phyloP scores from a whole-genome alignment of 106 monocot species.

The Dactylorhiza incarnata region DNA sequence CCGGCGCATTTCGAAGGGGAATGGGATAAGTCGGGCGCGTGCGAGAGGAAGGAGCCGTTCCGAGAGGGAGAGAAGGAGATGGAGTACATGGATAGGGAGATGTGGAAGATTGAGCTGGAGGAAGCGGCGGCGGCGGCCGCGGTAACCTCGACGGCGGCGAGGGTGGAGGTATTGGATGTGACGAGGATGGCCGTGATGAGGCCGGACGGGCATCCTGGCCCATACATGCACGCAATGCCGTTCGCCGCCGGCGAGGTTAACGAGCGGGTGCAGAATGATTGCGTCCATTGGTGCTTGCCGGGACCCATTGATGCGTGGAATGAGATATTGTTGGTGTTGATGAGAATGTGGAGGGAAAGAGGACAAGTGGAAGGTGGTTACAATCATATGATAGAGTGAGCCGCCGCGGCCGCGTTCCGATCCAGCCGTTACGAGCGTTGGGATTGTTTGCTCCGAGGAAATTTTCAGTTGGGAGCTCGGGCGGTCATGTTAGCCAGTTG shows the following conservation, averaged over 20 bases:
- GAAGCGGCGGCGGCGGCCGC: slow-evolving; percentile 26
- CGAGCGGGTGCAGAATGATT: slow-evolving; percentile 70
- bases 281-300: slow-evolving; percentile 89
- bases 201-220: slow-evolving; percentile 83
- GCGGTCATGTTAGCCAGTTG: too few relatives aligned
- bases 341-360: slow-evolving; percentile 28
- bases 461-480: too few relatives aligned
- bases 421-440: too few relatives aligned
- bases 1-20: slow-evolving; percentile 93
- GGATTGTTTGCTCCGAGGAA: too few relatives aligned
- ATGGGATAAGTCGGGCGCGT: slow-evolving; percentile 77
- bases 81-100: slow-evolving; percentile 56
- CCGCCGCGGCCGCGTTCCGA: too few relatives aligned
- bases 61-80: slow-evolving; percentile 52
- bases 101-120: slow-evolving; percentile 52
- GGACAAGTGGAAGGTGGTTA: too few relatives aligned
- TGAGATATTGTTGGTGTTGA: slow-evolving; percentile 45
- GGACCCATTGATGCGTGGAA: slow-evolving; percentile 79
- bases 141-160: neutral
- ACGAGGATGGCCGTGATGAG: slow-evolving; percentile 62
- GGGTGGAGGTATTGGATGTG: slow-evolving; percentile 60
- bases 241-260: slow-evolving; percentile 25
- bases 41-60: slow-evolving; percentile 63
- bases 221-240: slow-evolving; percentile 65
- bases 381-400: too few relatives aligned